Evolutionary conservation across 805 yeast genomes (phyloP).

Genomic region (Saturnispora gosingensis): DNA sequence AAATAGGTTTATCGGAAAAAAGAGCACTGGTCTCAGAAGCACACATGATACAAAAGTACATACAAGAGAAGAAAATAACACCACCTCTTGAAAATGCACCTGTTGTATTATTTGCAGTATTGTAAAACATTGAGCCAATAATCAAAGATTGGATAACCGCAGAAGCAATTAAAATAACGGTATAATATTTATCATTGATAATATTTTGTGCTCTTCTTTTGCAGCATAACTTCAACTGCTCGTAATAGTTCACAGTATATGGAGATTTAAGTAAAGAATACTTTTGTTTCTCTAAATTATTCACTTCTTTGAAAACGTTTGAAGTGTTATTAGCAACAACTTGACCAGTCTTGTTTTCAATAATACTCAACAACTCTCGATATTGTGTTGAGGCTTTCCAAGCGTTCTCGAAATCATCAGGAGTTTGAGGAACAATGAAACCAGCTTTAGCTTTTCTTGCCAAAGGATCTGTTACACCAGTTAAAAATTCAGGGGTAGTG

Average conservation of each 20-base stretch:
- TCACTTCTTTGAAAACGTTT: not conserved
- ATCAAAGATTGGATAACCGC: constrained; percentile 48
- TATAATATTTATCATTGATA: constrained; percentile 48
- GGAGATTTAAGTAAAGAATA: constrained; percentile 32
- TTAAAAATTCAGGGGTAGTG: constrained; percentile 23
- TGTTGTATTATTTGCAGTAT: constrained; percentile 37
- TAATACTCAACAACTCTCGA: not conserved
- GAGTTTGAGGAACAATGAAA: constrained; percentile 44
- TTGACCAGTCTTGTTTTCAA: not conserved
- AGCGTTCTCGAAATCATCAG: constrained; percentile 46
- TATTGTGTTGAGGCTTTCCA: constrained; percentile 1
- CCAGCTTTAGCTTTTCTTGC: not conserved
- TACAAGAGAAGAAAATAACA: constrained; percentile 48
- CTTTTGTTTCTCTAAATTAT: constrained; percentile 26
- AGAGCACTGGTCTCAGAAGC: constrained; percentile 52
- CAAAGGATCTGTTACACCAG: constrained; percentile 14
- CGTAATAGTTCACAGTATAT: constrained; percentile 33
- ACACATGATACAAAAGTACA: constrained; percentile 52
- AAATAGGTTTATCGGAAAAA: constrained; percentile 52
- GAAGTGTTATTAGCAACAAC: not conserved
- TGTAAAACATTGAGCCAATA: constrained; percentile 52
- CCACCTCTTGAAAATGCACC: constrained; percentile 61
- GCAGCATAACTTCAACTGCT: constrained; percentile 44
- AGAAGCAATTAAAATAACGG: constrained; percentile 40
- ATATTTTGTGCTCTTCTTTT: constrained; percentile 45